Conservation (phyloP, 2,329 filamentous ascomycete species). For the Dryadomyces quercivorus region DNA sequence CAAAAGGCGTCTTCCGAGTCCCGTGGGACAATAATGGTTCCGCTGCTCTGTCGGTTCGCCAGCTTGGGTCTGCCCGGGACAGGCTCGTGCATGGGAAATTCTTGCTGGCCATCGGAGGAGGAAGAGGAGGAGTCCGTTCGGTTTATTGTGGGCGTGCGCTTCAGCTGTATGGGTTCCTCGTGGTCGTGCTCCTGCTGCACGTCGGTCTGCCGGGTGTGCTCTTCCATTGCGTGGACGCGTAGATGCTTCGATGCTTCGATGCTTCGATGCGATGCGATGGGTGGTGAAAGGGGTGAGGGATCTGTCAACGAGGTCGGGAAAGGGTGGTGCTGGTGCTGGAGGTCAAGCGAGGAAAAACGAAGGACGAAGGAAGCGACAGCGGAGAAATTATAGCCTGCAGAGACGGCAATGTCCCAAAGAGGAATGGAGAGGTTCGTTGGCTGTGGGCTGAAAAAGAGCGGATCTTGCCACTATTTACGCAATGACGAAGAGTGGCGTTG, state of each 20-base stretch:
- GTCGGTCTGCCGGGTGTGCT: background rate
- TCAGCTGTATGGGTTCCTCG: background rate
- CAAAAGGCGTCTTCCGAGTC: conserved; percentile 57
- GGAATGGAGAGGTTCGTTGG: background rate
- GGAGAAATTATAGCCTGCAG: background rate
- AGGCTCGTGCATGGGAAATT: conserved; percentile 33
- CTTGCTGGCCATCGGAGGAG: conserved; percentile 9
- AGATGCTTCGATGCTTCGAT: background rate
- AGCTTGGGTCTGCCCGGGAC: conserved; percentile 51
- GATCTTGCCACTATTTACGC: background rate
- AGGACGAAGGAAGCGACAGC: background rate
- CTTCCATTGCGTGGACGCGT: background rate
- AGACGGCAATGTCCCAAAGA: background rate
- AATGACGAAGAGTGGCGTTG: background rate
- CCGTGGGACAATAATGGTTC: conserved; percentile 70
- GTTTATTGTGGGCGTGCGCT: background rate
- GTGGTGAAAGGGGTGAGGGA: too few relatives aligned
- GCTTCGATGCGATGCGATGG: background rate
- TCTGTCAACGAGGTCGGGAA: too few relatives aligned
- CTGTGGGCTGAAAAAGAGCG: background rate
- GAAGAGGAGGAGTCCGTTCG: conserved; percentile 20
- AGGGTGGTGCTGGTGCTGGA: too few relatives aligned
- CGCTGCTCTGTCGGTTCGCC: conserved; percentile 64
- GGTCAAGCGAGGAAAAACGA: background rate
- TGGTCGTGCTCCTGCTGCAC: background rate